Conservation (phyloP, 139 green algal genomes). For the Chlorella vulgaris region DNA sequence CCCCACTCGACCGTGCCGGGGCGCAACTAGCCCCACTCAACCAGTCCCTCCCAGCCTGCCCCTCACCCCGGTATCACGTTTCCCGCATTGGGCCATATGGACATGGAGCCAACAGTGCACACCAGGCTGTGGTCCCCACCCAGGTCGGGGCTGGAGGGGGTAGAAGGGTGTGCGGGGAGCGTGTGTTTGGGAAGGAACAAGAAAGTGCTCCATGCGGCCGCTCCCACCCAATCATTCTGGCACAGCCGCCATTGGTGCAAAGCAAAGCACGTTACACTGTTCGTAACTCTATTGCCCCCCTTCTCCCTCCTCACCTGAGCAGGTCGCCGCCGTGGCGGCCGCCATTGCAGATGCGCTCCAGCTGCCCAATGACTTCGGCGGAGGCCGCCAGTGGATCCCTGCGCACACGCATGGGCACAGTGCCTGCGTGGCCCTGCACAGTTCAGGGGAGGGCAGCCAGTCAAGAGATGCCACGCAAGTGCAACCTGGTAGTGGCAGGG, state of each 20-base stretch:
- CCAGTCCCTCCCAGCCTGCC: neutral
- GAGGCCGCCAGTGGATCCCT: slow-evolving; percentile 77
- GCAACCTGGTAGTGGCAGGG: too few relatives aligned
- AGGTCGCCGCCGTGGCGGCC: slow-evolving; percentile 39
- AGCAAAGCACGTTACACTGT: neutral
- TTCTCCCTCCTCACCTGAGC: neutral
- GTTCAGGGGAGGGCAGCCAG: neutral
- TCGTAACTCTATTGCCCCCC: too few relatives aligned
- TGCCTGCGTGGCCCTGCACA: slow-evolving; percentile 86
- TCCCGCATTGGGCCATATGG: slow-evolving; percentile 75
- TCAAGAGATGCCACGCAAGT: too few relatives aligned
- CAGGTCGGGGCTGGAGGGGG: neutral
- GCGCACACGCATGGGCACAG: slow-evolving; percentile 86
- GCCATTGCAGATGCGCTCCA: slow-evolving; percentile 74
- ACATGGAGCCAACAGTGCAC: slow-evolving; percentile 88
- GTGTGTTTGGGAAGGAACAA: neutral
- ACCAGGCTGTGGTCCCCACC: slow-evolving; percentile 64
- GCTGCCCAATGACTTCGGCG: slow-evolving; percentile 62
- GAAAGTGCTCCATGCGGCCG: neutral
- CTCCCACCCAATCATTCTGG: too few relatives aligned
- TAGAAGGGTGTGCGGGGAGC: neutral
- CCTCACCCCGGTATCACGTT: slow-evolving; percentile 87
- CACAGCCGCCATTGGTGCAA: too few relatives aligned
- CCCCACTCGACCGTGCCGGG: too few relatives aligned
- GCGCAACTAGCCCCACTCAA: too few relatives aligned